Percentiles rank a stretch among this genome's conserved stretches.
phyloP scores from a whole-genome alignment of 1,139 yeast species.

The Candida glucosophila region DNA sequence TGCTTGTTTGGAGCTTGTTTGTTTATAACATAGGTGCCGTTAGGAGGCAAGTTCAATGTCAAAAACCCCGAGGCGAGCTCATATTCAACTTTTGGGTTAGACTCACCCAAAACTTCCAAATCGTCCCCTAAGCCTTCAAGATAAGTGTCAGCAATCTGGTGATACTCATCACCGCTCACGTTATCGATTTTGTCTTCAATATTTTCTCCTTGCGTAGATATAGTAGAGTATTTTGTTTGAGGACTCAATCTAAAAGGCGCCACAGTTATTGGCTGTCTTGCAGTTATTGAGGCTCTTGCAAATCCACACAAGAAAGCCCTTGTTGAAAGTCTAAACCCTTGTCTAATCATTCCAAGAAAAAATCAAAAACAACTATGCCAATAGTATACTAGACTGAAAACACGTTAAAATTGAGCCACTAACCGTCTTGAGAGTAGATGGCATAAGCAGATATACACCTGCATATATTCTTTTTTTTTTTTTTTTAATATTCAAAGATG shows the following conservation, averaged over 20 bases:
- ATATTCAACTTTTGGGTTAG: conserved; percentile 56
- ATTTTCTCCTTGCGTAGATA: conserved; percentile 42
- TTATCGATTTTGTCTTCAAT: conserved; percentile 43
- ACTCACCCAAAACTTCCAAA: conserved; percentile 56
- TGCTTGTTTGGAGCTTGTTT: conserved; percentile 93
- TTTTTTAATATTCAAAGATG: too few species aligned
- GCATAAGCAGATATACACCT: too few species aligned
- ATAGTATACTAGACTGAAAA: too few species aligned
- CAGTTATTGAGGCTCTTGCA: too few species aligned
- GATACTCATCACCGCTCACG: conserved; percentile 44
- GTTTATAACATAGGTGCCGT: conserved; percentile 81
- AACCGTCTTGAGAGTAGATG: too few species aligned
- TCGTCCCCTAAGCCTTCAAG: conserved; percentile 57
- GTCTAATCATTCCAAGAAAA: background rate
- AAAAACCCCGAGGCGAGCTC: conserved; percentile 81
- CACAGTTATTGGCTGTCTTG: too few species aligned
- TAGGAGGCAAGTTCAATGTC: conserved; percentile 55
- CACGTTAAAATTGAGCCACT: too few species aligned
- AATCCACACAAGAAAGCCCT: too few species aligned
- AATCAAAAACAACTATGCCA: background rate
- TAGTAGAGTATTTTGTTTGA: conserved; percentile 10
- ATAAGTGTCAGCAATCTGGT: conserved; percentile 48
- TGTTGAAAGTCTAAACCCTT: conserved; percentile 1
- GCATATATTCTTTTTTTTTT: too few species aligned
- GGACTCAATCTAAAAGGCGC: background rate